Conservation (phyloP, 2,329 filamentous ascomycete genomes). For the Trichoderma guizhouense region DNA sequence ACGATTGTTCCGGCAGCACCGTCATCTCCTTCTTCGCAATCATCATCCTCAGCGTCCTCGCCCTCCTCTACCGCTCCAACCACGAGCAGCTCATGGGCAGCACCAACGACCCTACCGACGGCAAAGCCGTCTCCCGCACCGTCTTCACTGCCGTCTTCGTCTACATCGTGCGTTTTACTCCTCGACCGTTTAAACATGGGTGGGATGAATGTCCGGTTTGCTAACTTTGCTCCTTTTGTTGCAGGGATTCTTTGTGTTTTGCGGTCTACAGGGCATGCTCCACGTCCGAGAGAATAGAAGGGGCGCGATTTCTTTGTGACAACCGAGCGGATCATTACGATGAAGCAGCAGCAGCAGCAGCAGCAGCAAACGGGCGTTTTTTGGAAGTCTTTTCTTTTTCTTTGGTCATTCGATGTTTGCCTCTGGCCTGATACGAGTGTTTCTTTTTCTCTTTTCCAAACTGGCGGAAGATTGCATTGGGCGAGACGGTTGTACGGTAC, state of each 20-base stretch:
- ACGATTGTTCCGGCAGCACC: slow-evolving; percentile 52
- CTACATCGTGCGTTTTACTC: slow-evolving; percentile 67
- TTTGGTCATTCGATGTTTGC: neutral
- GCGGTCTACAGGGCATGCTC: slow-evolving; percentile 81
- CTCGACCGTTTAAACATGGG: too few species aligned
- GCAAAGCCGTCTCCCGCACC: slow-evolving; percentile 73
- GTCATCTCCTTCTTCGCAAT: slow-evolving; percentile 65
- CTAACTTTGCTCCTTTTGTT: neutral
- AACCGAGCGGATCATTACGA: neutral
- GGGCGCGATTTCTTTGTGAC: slow-evolving; percentile 74
- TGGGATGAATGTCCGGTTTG: neutral
- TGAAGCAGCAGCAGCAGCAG: neutral
- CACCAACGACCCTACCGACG: slow-evolving; percentile 67
- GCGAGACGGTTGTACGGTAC: neutral
- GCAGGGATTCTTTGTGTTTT: slow-evolving; percentile 87
- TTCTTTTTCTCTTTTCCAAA: neutral
- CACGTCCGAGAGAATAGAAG: slow-evolving; percentile 79
- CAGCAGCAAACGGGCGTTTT: neutral
- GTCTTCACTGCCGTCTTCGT: slow-evolving; percentile 86
- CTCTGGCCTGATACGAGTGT: neutral
- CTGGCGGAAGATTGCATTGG: neutral
- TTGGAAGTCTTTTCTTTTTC: neutral
- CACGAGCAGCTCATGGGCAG: slow-evolving; percentile 83
- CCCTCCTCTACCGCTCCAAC: slow-evolving; percentile 71
- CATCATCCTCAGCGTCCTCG: slow-evolving; percentile 60